phyloP scores from a whole-genome alignment of 176 grass and related monocot species.

The Avena eriantha region DNA sequence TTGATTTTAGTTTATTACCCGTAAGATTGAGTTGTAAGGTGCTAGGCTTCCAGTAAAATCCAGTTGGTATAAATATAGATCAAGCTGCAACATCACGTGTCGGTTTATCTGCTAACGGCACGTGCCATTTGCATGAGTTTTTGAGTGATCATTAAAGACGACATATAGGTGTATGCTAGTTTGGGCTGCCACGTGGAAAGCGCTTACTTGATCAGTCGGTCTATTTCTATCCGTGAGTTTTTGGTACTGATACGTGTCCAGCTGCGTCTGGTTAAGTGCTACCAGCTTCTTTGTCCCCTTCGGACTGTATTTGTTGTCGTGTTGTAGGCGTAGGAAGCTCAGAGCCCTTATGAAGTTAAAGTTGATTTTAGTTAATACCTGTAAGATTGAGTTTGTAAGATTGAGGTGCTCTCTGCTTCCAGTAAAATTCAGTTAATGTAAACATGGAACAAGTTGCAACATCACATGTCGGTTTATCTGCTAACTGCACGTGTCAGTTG shows the following conservation, averaged over 20 bases:
- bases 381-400: not conserved
- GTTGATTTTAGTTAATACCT: not conserved
- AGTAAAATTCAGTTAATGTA: not conserved
- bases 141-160: constrained; percentile 11
- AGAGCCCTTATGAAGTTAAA: not conserved
- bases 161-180: constrained; percentile 17
- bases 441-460: not conserved
- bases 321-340: not conserved
- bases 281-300: constrained; percentile 18
- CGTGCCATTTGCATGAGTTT: not conserved
- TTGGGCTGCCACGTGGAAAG: not conserved
- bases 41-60: constrained; percentile 11
- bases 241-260: not conserved
- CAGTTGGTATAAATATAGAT: constrained; percentile 1
- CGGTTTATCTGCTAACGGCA: not conserved
- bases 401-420: constrained; percentile 6
- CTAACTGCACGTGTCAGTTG: not conserved
- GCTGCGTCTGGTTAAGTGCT: not conserved
- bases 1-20: not conserved
- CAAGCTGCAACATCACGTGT: not conserved
- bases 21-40: not conserved
- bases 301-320: constrained; percentile 9
- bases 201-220: not conserved
- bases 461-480: not conserved
- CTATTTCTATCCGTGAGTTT: not conserved